A percentile compares a stretch with the other conserved stretches of the same genome.
Conservation (phyloP, 2,329 filamentous ascomycete genomes). For the Tolypocladium ophioglossoides region DNA sequence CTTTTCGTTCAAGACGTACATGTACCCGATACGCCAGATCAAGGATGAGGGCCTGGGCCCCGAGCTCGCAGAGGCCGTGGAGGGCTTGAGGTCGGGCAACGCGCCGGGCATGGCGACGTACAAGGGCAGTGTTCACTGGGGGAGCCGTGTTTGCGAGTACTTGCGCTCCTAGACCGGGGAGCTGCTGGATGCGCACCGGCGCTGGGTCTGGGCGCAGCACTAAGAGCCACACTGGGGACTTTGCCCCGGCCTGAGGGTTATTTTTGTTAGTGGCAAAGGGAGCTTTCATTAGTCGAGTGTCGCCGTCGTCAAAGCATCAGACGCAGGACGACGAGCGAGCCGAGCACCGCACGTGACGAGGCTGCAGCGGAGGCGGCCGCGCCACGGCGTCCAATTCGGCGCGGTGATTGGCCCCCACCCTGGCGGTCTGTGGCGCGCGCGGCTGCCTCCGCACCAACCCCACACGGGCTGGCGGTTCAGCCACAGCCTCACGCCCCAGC, state of each 20-base stretch:
- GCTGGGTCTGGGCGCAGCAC: too few species aligned
- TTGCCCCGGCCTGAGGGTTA: too few species aligned
- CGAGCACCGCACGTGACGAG: conserved; percentile 1
- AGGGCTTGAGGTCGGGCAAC: conserved; percentile 39
- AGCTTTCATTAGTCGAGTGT: too few species aligned
- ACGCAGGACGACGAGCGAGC: too few species aligned
- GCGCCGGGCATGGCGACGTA: conserved; percentile 43
- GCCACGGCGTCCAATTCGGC: neutral
- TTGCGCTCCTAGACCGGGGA: conserved; percentile 19
- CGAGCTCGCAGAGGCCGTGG: conserved; percentile 39
- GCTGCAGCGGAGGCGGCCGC: neutral
- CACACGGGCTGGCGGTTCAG: neutral
- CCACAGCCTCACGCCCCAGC: conserved; percentile 1
- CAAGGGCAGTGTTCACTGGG: conserved; percentile 39
- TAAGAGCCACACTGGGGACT: too few species aligned
- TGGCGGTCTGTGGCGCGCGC: neutral
- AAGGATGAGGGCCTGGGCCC: conserved; percentile 37
- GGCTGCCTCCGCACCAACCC: neutral
- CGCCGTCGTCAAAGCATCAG: too few species aligned
- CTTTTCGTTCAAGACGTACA: conserved; percentile 47
- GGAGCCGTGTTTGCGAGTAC: conserved; percentile 33
- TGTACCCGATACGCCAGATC: conserved; percentile 37
- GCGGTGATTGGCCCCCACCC: neutral
- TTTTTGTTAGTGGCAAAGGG: too few species aligned
- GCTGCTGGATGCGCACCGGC: neutral